A percentile compares a stretch with the other conserved stretches of the same genome.
Evolutionary conservation across 768 basidiomycete genomes (phyloP).

Genomic region (Trametes coccinea): DNA sequence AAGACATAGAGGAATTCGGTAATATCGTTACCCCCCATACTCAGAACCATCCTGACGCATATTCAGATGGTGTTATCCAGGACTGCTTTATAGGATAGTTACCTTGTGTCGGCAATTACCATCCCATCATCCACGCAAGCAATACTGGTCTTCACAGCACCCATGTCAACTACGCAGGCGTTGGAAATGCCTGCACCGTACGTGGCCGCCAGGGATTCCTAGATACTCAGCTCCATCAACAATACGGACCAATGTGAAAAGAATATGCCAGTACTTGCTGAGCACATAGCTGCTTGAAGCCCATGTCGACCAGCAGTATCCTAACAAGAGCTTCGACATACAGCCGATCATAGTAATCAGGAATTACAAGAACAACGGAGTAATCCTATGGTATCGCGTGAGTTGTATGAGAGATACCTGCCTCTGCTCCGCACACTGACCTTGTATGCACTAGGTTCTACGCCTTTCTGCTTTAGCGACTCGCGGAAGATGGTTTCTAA

Average conservation of each 20-base stretch:
- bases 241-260: background rate
- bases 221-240: background rate
- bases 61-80: background rate
- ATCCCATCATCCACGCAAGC: conserved; percentile 95
- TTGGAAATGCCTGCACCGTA: conserved; percentile 94
- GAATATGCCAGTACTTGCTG: conserved; percentile 66
- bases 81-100: conserved; percentile 16
- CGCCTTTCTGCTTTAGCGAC: conserved; percentile 59
- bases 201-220: conserved; percentile 93
- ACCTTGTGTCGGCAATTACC: conserved; percentile 87
- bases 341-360: conserved; percentile 84
- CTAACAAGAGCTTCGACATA: conserved; percentile 81
- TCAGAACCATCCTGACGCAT: conserved; percentile 64
- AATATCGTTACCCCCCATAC: conserved; percentile 93
- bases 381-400: conserved; percentile 58
- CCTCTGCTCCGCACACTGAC: conserved; percentile 38
- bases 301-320: conserved; percentile 73
- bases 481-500: conserved; percentile 66
- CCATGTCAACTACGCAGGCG: conserved; percentile 96
- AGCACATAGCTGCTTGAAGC: conserved; percentile 90
- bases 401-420: background rate
- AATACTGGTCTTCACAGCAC: conserved; percentile 79
- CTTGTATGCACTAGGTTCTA: conserved; percentile 57
- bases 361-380: conserved; percentile 86
- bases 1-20: conserved; percentile 85